Base-by-base conservation (phyloP, 768 basidiomycete genomes). In the Naganishia vishniacii region DNA sequence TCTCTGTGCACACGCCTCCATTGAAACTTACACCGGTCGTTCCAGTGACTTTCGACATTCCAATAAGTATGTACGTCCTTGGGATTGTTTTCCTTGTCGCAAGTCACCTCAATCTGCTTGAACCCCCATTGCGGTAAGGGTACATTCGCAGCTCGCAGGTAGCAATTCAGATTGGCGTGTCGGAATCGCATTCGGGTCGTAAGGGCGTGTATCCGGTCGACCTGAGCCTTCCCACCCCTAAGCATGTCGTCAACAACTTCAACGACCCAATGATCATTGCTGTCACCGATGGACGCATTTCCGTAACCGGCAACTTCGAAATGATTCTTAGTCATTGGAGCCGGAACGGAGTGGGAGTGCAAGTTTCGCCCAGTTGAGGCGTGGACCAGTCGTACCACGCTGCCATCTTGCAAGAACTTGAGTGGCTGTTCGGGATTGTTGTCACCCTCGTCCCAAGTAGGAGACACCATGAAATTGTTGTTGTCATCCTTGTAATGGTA, bases 401-500 rank as follows among this genome's bases (percentile, higher is more conserved):
- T 88, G 26, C 86, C 86, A 74, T 94, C 77, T 59, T 83, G 76
- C 65, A 98, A 80, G 81, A 80, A 97, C 46, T 81, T 81, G 59
- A 97, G 78, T 8, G 69, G 69, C 37, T 70, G 72, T 18, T 80
- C 79, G 5, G 83, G 82, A 56, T 82, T 84, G 58, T 88, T 82
- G 4, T 83, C 84, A 70, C 90, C 82, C 65, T 87, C 84, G 34
- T 87, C 84, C 95, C 94, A 97, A 0, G 80, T 81, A 6, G 91
- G 91, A 1, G 86, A 80, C 68, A 98, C 74, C 18, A 80, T 71
- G 88, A 91, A 98, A 47, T 97, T 82, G 79, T 99, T 99, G 82
- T 99, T 99, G 49, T 86, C 85, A 73, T 98, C 95, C 80, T 95
- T 97, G 84, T 99, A 98, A 80, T 99, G 95, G 76, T 98, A 99